These are phyloP conservation scores for Dactylellina sp. DNA, from an alignment of 2,329 filamentous ascomycete species.

Conservation along the genomic window DNA sequence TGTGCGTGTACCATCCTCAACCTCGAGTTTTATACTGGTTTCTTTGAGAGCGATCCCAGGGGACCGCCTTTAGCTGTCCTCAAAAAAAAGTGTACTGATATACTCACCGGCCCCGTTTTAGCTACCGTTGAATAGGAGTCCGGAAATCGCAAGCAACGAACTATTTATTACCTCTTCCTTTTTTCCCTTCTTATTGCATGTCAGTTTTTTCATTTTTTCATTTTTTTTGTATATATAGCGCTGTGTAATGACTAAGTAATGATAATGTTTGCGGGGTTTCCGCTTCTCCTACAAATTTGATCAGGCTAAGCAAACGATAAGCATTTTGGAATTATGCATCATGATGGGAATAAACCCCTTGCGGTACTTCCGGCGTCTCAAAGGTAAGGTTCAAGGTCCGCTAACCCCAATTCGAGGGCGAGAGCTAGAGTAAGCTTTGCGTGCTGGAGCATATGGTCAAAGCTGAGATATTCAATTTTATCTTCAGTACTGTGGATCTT, in stretches of 20 bases:
- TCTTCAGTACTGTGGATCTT: constrained; percentile 79
- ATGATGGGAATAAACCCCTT: no score
- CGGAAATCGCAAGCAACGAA: neutral
- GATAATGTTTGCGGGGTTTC: neutral
- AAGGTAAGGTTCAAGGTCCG: constrained; percentile 76
- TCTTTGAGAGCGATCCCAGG: constrained; percentile 1
- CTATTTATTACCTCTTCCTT: neutral
- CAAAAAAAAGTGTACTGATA: neutral
- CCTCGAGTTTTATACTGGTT: constrained; percentile 15
- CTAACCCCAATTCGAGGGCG: constrained; percentile 84
- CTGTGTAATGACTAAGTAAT: constrained; percentile 14
- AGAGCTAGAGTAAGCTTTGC: constrained; percentile 84
- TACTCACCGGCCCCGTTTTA: neutral
- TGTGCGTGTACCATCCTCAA: constrained; percentile 14
- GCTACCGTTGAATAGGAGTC: neutral
- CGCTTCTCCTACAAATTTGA: neutral
- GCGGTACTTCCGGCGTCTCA: no score
- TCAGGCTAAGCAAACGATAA: no score
- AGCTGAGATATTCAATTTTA: constrained; percentile 77
- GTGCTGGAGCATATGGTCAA: constrained; percentile 93
- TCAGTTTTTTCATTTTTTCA: neutral
- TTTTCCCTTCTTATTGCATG: constrained; percentile 7
- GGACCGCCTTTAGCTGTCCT: neutral
- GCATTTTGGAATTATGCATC: no score
- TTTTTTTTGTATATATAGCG: constrained; percentile 24